Percentiles rank a stretch among this genome's conserved stretches.
phyloP scores from a whole-genome alignment of 2,329 filamentous ascomycete species.

The Sarocladiaceae sp. region DNA sequence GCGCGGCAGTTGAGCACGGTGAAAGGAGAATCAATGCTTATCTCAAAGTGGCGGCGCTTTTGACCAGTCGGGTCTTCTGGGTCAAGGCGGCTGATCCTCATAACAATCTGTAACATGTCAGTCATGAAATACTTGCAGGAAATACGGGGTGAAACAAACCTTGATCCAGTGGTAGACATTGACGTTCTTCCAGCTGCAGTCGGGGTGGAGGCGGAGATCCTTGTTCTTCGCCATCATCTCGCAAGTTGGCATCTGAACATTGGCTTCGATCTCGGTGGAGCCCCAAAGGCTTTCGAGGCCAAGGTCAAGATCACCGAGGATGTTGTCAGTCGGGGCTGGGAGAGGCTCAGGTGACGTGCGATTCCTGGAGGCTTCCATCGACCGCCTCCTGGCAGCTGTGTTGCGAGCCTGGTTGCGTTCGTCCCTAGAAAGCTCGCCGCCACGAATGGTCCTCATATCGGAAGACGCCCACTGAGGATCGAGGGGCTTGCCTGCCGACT shows the following conservation, averaged over 20 bases:
- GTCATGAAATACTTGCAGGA: background rate
- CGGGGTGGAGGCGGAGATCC: conserved; percentile 67
- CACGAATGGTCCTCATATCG: conserved; percentile 70
- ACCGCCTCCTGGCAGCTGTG: conserved; percentile 45
- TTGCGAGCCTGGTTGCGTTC: conserved; percentile 45
- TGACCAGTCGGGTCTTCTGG: conserved; percentile 64
- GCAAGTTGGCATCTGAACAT: conserved; percentile 86
- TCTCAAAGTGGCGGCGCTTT: conserved; percentile 87
- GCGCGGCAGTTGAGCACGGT: conserved; percentile 90
- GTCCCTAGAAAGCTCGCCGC: conserved; percentile 65
- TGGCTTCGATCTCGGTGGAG: conserved; percentile 92
- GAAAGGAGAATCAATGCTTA: conserved; percentile 93
- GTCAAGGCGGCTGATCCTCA: conserved; percentile 84
- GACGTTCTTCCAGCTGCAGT: conserved; percentile 91
- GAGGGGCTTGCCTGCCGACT: conserved; percentile 73
- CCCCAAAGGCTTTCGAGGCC: conserved; percentile 70
- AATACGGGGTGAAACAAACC: conserved; percentile 41
- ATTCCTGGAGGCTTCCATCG: conserved; percentile 45
- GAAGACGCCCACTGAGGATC: conserved; percentile 71
- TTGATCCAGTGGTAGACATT: conserved; percentile 97
- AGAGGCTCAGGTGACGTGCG: conserved; percentile 35
- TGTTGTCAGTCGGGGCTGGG: conserved; percentile 58
- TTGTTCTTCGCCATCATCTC: conserved; percentile 76
- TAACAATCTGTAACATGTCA: conserved; percentile 63
- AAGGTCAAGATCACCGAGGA: conserved; percentile 75